Evolutionary conservation across 2,329 filamentous ascomycete genomes (phyloP).

Genomic region (Niveomyces coronatus): DNA sequence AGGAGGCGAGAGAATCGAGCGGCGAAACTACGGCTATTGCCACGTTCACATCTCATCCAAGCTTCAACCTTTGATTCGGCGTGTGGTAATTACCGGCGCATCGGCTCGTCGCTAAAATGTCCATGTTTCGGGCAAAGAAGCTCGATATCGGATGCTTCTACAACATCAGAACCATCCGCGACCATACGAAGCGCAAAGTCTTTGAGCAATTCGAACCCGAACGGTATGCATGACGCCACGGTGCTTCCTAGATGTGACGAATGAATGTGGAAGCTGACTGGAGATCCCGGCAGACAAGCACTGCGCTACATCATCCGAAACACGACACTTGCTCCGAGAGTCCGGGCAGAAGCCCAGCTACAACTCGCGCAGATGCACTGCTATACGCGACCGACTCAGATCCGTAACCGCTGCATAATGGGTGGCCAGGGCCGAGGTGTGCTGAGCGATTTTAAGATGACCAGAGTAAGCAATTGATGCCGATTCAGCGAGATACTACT

Average conservation of each 20-base stretch:
- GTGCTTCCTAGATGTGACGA: neutral
- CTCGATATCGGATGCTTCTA: slow-evolving; percentile 81
- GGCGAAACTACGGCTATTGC: slow-evolving; percentile 2
- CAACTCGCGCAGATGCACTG: slow-evolving; percentile 91
- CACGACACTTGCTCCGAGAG: slow-evolving; percentile 69
- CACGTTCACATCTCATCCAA: neutral
- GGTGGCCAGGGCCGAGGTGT: slow-evolving; percentile 86
- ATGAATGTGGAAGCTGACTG: neutral
- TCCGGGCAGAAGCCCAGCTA: slow-evolving; percentile 84
- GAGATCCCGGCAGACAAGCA: slow-evolving; percentile 57
- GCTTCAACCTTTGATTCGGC: neutral
- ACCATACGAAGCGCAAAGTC: slow-evolving; percentile 93
- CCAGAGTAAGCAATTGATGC: slow-evolving; percentile 77
- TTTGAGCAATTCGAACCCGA: slow-evolving; percentile 81
- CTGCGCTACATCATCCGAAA: slow-evolving; percentile 91
- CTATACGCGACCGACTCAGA: slow-evolving; percentile 89
- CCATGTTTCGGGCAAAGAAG: slow-evolving; percentile 82
- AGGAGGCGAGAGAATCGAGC: no score
- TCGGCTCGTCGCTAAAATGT: slow-evolving; percentile 44
- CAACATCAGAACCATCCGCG: slow-evolving; percentile 79
- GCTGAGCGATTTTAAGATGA: slow-evolving; percentile 86
- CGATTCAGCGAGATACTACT: no score
- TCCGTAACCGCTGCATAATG: slow-evolving; percentile 85
- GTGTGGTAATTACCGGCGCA: neutral
- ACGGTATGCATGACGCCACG: slow-evolving; percentile 45